These are phyloP conservation scores for Cordia subcordata DNA, from an alignment of 257 asterid genomes.

Conservation along the genomic window DNA sequence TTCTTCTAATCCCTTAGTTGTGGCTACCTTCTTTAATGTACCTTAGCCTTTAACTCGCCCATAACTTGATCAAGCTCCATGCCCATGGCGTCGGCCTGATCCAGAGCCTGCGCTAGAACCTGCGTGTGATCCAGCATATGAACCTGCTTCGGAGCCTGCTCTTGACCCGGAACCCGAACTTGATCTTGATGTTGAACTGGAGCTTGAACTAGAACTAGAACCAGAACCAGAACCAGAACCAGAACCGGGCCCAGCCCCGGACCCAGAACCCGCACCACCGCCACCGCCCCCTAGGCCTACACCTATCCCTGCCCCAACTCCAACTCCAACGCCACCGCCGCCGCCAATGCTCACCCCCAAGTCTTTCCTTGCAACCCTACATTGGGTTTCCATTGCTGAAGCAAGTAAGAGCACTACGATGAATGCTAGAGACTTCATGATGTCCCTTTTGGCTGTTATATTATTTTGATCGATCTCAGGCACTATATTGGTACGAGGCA, in stretches of 20 bases:
- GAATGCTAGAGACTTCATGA: conserved; percentile 11
- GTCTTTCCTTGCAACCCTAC: conserved; percentile 28
- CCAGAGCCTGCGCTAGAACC: conserved; percentile 21
- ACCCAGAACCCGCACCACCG: conserved; percentile 18
- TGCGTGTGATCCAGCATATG: conserved; percentile 21
- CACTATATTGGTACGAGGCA: background rate
- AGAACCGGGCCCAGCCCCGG: conserved; percentile 27
- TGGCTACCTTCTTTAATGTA: background rate
- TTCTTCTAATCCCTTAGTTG: background rate
- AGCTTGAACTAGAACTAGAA: background rate
- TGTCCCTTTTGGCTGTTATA: too few relatives aligned
- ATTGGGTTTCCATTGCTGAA: conserved; percentile 13
- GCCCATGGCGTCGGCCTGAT: conserved; percentile 8
- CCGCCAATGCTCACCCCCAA: conserved; percentile 34
- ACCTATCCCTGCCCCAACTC: conserved; percentile 29
- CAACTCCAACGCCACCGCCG: conserved; percentile 16
- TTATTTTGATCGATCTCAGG: too few relatives aligned
- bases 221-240: conserved; percentile 18
- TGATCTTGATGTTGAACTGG: conserved; percentile 19
- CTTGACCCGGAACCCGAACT: conserved; percentile 15
- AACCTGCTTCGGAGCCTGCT: conserved; percentile 18
- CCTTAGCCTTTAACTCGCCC: conserved; percentile 2
- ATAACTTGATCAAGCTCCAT: background rate
- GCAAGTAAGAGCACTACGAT: conserved; percentile 14
- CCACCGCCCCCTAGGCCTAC: conserved; percentile 32